Percentiles rank a stretch among this genome's conserved stretches.
These are phyloP conservation scores for Pichia sp. DNA, from an alignment of 1,139 yeast species.

Conservation along the genomic window DNA sequence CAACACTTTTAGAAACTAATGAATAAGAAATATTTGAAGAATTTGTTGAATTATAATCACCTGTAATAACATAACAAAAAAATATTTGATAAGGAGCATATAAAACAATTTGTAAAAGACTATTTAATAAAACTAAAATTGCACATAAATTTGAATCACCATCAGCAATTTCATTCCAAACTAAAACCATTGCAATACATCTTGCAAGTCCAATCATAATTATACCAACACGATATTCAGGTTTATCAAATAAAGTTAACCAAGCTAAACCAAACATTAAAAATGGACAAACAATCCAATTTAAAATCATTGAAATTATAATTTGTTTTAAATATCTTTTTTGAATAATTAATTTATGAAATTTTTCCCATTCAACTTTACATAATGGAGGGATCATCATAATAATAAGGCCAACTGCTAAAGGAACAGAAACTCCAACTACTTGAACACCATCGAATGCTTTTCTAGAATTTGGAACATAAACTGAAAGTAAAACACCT, in stretches of 20 bases:
- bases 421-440: constrained; percentile 38
- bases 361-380: constrained; percentile 45
- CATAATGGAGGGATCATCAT: constrained; percentile 59
- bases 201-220: constrained; percentile 57
- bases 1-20: constrained; percentile 47
- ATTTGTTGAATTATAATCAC: constrained; percentile 12
- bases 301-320: constrained; percentile 38
- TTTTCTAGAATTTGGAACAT: constrained; percentile 31
- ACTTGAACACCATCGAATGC: constrained; percentile 31
- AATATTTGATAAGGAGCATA: constrained; percentile 51
- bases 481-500: constrained; percentile 33
- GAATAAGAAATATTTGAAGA: constrained; percentile 30
- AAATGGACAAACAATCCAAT: constrained; percentile 55
- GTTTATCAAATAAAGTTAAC: constrained; percentile 44
- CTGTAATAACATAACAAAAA: constrained; percentile 37
- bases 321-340: constrained; percentile 32
- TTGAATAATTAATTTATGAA: constrained; percentile 26
- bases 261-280: constrained; percentile 55
- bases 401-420: constrained; percentile 46
- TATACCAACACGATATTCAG: constrained; percentile 47
- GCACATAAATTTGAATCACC: constrained; percentile 52
- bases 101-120: constrained; percentile 46
- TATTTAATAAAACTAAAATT: constrained; percentile 45
- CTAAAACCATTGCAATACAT: constrained; percentile 58
- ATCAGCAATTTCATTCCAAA: constrained; percentile 54